A percentile compares a stretch with the other conserved stretches of the same genome.
Conservation (phyloP, 2,329 filamentous ascomycete genomes). For the Colletotrichum eremochloae region DNA sequence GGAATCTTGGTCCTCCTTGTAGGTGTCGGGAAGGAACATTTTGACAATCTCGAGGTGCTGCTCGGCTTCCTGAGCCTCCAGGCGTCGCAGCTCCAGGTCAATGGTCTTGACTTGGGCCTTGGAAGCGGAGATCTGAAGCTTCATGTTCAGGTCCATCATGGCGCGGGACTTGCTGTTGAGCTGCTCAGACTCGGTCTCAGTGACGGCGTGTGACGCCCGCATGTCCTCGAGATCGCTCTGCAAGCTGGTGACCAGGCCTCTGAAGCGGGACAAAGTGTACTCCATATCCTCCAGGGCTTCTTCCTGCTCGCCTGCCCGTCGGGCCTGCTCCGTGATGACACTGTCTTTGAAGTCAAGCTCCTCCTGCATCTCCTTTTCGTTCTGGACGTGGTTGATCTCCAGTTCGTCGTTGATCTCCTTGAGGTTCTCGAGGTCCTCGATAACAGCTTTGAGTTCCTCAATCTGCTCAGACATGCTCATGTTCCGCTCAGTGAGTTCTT, state of each 20-base stretch:
- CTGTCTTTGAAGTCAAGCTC: conserved; percentile 91
- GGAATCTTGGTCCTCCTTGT: conserved; percentile 84
- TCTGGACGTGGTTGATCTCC: conserved; percentile 91
- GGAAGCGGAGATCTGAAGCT: conserved; percentile 88
- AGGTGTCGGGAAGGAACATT: conserved; percentile 88
- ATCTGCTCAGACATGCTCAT: conserved; percentile 86
- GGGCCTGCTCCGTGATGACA: conserved; percentile 84
- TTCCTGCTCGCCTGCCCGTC: conserved; percentile 81
- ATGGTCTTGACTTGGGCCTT: conserved; percentile 96
- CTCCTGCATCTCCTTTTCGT: conserved; percentile 93
- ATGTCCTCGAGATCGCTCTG: conserved; percentile 93
- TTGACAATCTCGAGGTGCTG: conserved; percentile 92
- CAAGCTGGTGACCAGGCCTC: conserved; percentile 87
- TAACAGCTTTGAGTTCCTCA: conserved; percentile 82
- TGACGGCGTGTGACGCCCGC: conserved; percentile 90
- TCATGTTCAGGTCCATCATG: conserved; percentile 97
- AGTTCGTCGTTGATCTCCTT: conserved; percentile 96
- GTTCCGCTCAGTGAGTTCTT: conserved; percentile 90
- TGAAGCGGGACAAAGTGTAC: conserved; percentile 89
- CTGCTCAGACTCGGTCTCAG: conserved; percentile 92
- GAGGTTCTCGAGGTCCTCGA: conserved; percentile 89
- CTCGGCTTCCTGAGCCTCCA: conserved; percentile 89
- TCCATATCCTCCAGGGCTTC: conserved; percentile 87
- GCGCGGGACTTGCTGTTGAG: conserved; percentile 88
- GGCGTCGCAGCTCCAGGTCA: conserved; percentile 85